Evolutionary conservation across 2,329 filamentous ascomycete genomes (phyloP).

Genomic region (Laburnicola sp.): DNA sequence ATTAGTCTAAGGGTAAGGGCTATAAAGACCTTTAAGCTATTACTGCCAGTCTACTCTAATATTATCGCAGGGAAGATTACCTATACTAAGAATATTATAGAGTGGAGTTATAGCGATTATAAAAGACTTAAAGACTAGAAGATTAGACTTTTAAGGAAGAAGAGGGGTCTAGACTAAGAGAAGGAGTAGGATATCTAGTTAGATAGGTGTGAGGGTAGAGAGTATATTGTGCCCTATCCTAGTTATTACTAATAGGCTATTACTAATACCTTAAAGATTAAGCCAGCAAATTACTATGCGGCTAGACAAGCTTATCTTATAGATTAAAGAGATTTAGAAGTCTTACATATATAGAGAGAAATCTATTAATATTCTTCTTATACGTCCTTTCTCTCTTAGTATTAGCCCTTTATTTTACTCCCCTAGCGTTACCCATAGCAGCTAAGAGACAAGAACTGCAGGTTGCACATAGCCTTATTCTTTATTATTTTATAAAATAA

Average conservation of each 20-base stretch:
- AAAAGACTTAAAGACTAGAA: conserved; percentile 75
- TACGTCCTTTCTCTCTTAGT: too few species aligned
- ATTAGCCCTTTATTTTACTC: too few species aligned
- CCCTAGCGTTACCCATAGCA: too few species aligned
- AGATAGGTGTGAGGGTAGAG: conserved; percentile 84
- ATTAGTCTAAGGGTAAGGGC: conserved; percentile 57
- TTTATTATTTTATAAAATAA: too few species aligned
- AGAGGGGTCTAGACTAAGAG: conserved; percentile 59
- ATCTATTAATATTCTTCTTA: too few species aligned
- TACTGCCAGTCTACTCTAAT: conserved; percentile 32
- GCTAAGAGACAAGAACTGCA: too few species aligned
- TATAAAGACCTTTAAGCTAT: conserved; percentile 53
- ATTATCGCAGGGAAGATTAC: conserved; percentile 53
- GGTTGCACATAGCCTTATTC: too few species aligned
- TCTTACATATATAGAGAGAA: too few species aligned
- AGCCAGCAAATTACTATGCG: too few species aligned
- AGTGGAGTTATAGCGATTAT: conserved; percentile 89
- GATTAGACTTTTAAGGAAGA: conserved; percentile 62
- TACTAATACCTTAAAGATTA: background rate
- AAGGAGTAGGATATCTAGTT: conserved; percentile 80
- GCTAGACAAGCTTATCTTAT: too few species aligned
- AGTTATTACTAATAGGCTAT: background rate
- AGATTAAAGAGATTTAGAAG: too few species aligned
- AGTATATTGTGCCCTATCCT: conserved; percentile 49
- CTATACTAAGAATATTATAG: conserved; percentile 71